Evolutionary conservation across 228 moss, liverwort and hornwort genomes (phyloP), one percentile per base, ranked within the genome.

Genomic region (Sphagnum fallax): DNA sequence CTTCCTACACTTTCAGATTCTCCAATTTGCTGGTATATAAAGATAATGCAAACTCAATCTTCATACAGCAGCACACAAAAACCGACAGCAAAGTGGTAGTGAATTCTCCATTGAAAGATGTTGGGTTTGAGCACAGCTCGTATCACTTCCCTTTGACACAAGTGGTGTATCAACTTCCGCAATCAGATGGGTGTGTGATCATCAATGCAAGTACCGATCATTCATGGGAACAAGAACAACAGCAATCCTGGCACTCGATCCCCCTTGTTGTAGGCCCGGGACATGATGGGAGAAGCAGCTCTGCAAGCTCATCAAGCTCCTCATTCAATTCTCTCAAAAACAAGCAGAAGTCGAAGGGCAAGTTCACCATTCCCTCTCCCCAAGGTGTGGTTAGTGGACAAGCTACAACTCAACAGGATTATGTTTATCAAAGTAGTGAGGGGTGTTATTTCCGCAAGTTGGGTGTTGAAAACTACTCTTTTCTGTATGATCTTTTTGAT

Each of bases 361-460:
- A 75, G 5, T 65, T 92, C 2, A 15, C 79, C 4, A 61, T 92
- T 50, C 70, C 77, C 2, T 50, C 50, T 12, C 63, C 65, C 4
- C 87, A 84, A 6, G 79, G 73, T 6, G 62, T 64, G 9, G 12
- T 55, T 12, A 74, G 72, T 2, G 89, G 90, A 3, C 61, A 68
- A 0, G 82, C 78, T 5, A 79, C 80, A 4, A 88, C 85, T 16
- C 62, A 79, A 49, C 92, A 95, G 76, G 78, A 32, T 4, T 67
- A 76, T 8, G 12, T 65, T 0, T 81, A 72, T 49, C 83, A 89
- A 5, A 75, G 90, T 0, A 82, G 78, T 0, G 64, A 74, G 0
- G 95, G 92, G 6, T 95, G 92, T 52, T 95, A 88, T 62, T 77
- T 73, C 53, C 83, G 90, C 10, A 64, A 75, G 5, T 55, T 95